Percentiles rank a stretch among this genome's conserved stretches.
phyloP scores from a whole-genome alignment of 2,329 filamentous ascomycete species.

The Aspergillus sp. region DNA sequence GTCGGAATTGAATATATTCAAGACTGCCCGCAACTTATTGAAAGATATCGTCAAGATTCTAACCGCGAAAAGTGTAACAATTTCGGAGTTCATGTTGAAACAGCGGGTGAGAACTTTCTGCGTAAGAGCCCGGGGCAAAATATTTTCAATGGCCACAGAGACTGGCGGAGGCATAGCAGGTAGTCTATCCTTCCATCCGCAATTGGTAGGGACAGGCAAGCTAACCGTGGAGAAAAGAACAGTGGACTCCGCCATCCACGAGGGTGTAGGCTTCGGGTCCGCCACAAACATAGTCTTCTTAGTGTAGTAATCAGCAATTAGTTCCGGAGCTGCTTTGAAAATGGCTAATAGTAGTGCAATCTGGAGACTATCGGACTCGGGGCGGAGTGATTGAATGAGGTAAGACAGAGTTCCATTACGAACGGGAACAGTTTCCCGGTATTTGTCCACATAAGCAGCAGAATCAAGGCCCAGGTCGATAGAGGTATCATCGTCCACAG shows the following conservation, averaged over 20 bases:
- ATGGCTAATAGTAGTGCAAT: constrained; percentile 78
- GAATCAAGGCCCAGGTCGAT: constrained; percentile 68
- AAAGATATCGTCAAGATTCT: constrained; percentile 77
- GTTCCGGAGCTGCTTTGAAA: constrained; percentile 78
- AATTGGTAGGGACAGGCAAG: constrained; percentile 68
- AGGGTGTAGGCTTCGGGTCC: constrained; percentile 86
- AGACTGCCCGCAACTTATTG: constrained; percentile 68
- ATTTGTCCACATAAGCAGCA: constrained; percentile 68
- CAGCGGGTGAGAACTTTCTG: constrained; percentile 78
- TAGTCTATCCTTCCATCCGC: constrained; percentile 66
- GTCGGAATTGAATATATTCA: constrained; percentile 60
- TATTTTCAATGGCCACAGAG: constrained; percentile 76
- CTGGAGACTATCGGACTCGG: constrained; percentile 78
- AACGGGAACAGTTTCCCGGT: constrained; percentile 66
- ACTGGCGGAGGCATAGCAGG: constrained; percentile 72
- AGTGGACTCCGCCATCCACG: constrained; percentile 91
- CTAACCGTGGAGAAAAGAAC: constrained; percentile 81
- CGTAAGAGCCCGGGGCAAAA: constrained; percentile 78
- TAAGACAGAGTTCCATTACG: constrained; percentile 77
- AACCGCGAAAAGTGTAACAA: constrained; percentile 81
- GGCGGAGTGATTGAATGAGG: constrained; percentile 75
- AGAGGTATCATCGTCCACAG: constrained; percentile 46
- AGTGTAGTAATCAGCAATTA: constrained; percentile 83
- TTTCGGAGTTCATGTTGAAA: constrained; percentile 71
- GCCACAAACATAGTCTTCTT: constrained; percentile 78